Evolutionary conservation across 2,329 filamentous ascomycete species (phyloP), one percentile per base, ranked within the genome.

Genomic region (Simplicillium sp.): DNA sequence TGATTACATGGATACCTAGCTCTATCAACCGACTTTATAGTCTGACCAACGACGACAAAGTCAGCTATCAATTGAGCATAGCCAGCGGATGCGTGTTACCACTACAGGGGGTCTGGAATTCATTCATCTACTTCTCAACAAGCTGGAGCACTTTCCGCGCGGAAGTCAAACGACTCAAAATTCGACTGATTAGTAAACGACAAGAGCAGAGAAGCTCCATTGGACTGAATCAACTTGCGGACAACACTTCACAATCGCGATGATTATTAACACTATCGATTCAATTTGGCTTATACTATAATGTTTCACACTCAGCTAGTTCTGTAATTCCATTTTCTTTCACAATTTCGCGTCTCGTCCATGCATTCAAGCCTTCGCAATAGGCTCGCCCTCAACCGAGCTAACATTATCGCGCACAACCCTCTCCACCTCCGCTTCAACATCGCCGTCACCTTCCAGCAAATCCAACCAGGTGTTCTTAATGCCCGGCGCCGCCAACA

Each of bases 61-160:
- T 71, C 43, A 73, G 67, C 50, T 89, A 80, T 53, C 70, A 67
- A 2, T 70, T 89, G 34, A 83, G 83, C 53, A 70, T 86, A 31
- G 73, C 77, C 1, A 81, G 82, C 17, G 80, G 80, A 2, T 69
- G 84, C 11, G 84, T 89, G 0, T 66, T 90, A 3, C 84, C 85
- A 0, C 66, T 87, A 0, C 86, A 90, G 56, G 85, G 86, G 1
- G 76, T 87, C 37, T 89, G 84, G 84, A 90, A 90, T 53, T 74
- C 80, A 29, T 61, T 85, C 37, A 86, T 90, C 38, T 90, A 87
- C 58, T 74, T 84, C 45, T 76, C 73, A 3, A 84, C 82, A 2
- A 84, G 69, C 48, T 76, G 69, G 71, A 50, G 46, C 12, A 51
- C 45, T 1, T 48, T 63, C 9, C 33, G 49, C 34, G 56, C 54